These are phyloP conservation scores for Leucogyrophana mollusca DNA, from an alignment of 768 basidiomycete genomes.

Conservation along the genomic window DNA sequence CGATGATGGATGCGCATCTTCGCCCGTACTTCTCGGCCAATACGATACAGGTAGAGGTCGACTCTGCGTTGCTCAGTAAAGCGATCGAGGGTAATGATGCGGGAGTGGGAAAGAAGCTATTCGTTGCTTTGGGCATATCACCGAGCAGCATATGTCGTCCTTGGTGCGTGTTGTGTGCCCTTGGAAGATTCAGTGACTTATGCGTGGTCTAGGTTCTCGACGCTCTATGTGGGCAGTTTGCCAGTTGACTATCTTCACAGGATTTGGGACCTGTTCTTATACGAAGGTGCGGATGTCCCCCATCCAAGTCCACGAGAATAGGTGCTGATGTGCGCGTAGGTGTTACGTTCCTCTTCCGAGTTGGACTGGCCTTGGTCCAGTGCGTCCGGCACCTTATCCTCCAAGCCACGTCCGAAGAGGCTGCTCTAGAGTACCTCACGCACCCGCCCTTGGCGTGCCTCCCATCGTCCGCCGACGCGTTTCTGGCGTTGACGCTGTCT, in stretches of 20 bases:
- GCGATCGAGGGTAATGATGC: conserved; percentile 67
- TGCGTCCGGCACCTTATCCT: conserved; percentile 61
- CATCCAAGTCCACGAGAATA: background rate
- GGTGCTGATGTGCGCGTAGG: conserved; percentile 39
- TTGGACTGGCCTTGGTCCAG: conserved; percentile 63
- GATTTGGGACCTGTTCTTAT: conserved; percentile 82
- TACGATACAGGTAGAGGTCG: conserved; percentile 69
- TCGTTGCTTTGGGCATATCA: conserved; percentile 59
- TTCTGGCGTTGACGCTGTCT: conserved; percentile 59
- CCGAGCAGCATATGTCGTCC: conserved; percentile 58
- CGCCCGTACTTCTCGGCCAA: conserved; percentile 70
- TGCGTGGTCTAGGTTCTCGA: conserved; percentile 55
- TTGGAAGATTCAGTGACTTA: conserved; percentile 1
- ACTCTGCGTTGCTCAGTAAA: conserved; percentile 66
- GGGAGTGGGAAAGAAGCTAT: conserved; percentile 60
- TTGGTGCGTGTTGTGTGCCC: conserved; percentile 39
- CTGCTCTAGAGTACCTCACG: conserved; percentile 46
- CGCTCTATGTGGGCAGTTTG: conserved; percentile 66
- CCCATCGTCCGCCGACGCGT: conserved; percentile 57
- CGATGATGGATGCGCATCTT: conserved; percentile 82
- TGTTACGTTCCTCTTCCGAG: conserved; percentile 69
- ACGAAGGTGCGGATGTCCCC: conserved; percentile 56
- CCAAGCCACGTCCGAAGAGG: conserved; percentile 45
- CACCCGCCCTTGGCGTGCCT: conserved; percentile 53
- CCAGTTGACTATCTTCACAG: conserved; percentile 66